phyloP scores from a whole-genome alignment of 371 early-diverging fungal species.

The Actinomucor elegans region DNA sequence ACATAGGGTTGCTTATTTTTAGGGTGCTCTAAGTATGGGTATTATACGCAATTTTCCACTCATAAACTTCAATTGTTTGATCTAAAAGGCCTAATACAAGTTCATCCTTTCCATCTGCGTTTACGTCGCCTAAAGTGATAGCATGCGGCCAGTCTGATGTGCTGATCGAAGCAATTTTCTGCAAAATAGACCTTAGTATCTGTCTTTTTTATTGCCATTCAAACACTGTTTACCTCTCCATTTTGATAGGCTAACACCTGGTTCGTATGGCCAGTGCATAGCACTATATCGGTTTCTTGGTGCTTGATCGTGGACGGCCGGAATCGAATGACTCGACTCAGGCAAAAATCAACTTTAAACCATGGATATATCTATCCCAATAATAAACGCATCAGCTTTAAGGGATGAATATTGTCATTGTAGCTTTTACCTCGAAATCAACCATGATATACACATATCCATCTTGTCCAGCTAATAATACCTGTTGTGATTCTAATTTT shows the following conservation, averaged over 20 bases:
- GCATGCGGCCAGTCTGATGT: constrained; percentile 47
- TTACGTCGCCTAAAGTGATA: constrained; percentile 45
- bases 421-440: constrained; percentile 36
- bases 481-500: constrained; percentile 28
- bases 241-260: constrained; percentile 34
- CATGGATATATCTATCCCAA: constrained; percentile 28
- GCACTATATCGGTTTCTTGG: constrained; percentile 38
- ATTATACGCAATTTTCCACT: constrained; percentile 27
- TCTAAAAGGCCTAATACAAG: constrained; percentile 44
- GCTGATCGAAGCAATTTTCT: constrained; percentile 30
- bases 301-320: constrained; percentile 27
- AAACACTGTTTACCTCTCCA: constrained; percentile 38
- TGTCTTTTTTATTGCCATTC: neutral
- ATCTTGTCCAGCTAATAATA: constrained; percentile 44
- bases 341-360: constrained; percentile 36
- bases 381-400: neutral
- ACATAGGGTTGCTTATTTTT: no score
- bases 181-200: neutral
- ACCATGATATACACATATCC: constrained; percentile 47
- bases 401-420: neutral
- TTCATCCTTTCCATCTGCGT: constrained; percentile 47
- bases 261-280: constrained; percentile 47
- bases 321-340: constrained; percentile 31
- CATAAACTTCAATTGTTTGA: constrained; percentile 43
- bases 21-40: no score